Percentiles rank a stretch among this genome's conserved stretches.
Conservation (phyloP, 108 stramenopile genomes). For the Nitzschia sp. region DNA sequence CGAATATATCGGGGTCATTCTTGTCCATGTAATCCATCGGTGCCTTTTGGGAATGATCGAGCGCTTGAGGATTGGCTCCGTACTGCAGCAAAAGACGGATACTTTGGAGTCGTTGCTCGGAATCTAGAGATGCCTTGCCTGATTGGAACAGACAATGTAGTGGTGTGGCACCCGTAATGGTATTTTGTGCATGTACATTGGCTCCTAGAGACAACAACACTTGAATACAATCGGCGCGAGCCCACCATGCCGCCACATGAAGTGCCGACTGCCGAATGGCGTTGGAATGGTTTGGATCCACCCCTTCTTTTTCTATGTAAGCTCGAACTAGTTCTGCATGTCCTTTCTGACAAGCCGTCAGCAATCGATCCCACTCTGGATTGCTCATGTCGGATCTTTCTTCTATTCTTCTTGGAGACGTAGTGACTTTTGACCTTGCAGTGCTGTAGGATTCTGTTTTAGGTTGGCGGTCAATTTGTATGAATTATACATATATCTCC, state of each 20-base stretch:
- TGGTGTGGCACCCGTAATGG: slow-evolving; percentile 60
- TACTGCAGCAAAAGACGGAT: slow-evolving; percentile 40
- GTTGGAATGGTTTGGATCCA: slow-evolving; percentile 57
- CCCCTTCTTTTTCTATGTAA: slow-evolving; percentile 48
- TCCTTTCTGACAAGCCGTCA: slow-evolving; percentile 63
- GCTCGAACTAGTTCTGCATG: slow-evolving; percentile 38
- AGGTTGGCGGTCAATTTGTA: too few relatives aligned
- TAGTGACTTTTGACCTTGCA: too few relatives aligned
- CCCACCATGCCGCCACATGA: slow-evolving; percentile 76
- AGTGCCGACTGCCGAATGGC: slow-evolving; percentile 68
- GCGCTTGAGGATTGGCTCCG: slow-evolving; percentile 45
- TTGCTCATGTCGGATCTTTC: too few relatives aligned
- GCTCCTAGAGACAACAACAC: slow-evolving; percentile 55
- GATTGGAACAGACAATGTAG: slow-evolving; percentile 64
- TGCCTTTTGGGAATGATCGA: slow-evolving; percentile 40
- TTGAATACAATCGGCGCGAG: slow-evolving; percentile 42
- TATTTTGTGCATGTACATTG: slow-evolving; percentile 48
- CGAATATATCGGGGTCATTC: slow-evolving; percentile 3
- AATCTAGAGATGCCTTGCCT: slow-evolving; percentile 32
- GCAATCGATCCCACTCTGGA: slow-evolving; percentile 61
- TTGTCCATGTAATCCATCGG: slow-evolving; percentile 42
- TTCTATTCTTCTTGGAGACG: too few relatives aligned
- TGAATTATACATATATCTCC: too few relatives aligned
- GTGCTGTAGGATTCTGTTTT: too few relatives aligned
- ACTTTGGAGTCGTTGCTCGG: slow-evolving; percentile 36